Conservation (phyloP, 176 grass and related monocot genomes). For the Coix lacrymajobi region DNA sequence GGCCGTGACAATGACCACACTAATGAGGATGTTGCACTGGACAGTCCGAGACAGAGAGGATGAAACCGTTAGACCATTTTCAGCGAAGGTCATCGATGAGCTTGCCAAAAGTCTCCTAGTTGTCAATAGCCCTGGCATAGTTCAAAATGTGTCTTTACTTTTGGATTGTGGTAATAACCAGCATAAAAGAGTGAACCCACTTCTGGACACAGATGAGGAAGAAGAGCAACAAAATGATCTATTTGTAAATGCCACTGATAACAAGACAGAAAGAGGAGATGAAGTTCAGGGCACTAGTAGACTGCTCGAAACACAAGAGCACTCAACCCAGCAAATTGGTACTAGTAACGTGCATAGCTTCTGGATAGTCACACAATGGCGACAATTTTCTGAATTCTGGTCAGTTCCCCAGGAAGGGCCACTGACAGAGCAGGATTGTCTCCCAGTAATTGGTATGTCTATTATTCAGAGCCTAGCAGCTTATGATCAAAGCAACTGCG, state of each 20-base stretch:
- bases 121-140: background rate
- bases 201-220: background rate
- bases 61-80: background rate
- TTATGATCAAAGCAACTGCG: constrained; percentile 4
- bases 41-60: too few relatives aligned
- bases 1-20: too few relatives aligned
- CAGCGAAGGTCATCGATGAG: background rate
- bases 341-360: too few relatives aligned
- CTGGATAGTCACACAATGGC: too few relatives aligned
- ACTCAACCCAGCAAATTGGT: background rate
- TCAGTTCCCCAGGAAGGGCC: background rate
- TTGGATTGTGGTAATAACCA: background rate
- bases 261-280: background rate
- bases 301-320: background rate
- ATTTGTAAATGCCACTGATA: background rate
- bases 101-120: background rate
- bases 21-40: too few relatives aligned
- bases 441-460: background rate
- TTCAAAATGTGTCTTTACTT: background rate
- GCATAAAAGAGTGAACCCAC: background rate
- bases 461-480: constrained; percentile 1
- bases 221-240: background rate
- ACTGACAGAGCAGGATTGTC: background rate
- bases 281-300: background rate
- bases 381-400: too few relatives aligned